Evolutionary conservation across 2,329 filamentous ascomycete genomes (phyloP).

Genomic region (Aureobasidium melanogenum): DNA sequence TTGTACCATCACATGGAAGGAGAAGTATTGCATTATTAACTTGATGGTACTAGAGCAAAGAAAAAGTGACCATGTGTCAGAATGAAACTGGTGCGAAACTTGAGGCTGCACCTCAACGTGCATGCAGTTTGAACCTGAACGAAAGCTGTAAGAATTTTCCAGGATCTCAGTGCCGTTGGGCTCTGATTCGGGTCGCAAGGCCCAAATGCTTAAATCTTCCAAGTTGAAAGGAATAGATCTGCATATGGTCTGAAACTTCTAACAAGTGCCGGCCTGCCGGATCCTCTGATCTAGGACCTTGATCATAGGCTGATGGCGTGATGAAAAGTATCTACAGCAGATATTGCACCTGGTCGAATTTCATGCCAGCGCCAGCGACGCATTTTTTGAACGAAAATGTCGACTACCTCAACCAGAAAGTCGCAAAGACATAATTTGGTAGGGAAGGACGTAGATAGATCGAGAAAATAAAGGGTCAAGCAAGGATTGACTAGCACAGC

Average conservation of each 20-base stretch:
- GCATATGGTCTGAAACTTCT: background rate
- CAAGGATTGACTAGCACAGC: background rate
- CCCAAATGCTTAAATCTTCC: background rate
- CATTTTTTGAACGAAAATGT: background rate
- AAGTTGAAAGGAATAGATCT: background rate
- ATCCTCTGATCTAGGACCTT: background rate
- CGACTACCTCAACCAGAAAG: background rate
- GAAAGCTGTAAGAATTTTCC: background rate
- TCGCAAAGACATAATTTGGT: background rate
- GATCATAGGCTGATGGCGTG: background rate
- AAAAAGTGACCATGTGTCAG: background rate
- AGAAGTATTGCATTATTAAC: background rate
- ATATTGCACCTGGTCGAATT: background rate
- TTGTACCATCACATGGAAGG: background rate
- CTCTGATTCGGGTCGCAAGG: background rate
- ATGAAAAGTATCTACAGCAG: background rate
- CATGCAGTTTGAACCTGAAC: background rate
- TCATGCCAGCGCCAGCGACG: background rate
- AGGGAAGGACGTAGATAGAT: background rate
- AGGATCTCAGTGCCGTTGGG: background rate
- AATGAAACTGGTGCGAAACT: background rate
- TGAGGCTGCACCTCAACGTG: background rate
- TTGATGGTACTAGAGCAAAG: background rate
- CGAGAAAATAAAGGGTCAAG: background rate
- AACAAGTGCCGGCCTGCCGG: background rate